Evolutionary conservation across 306 rosid species (phyloP), one percentile per base, ranked within the genome.

Genomic region (Dryas drummondii): DNA sequence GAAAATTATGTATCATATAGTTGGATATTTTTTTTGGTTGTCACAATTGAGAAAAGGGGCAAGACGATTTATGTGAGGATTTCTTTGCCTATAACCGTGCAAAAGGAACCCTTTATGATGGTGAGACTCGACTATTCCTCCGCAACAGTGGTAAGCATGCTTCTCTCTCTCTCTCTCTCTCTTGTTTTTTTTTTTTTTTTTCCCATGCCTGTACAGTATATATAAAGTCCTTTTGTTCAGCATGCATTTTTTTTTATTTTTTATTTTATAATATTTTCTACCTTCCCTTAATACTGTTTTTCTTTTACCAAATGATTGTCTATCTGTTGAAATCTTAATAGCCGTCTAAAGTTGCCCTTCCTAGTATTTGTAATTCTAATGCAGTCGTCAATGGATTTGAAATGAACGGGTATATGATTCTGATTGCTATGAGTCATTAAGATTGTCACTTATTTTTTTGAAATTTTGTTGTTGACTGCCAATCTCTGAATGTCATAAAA

Each of bases 81-180:
- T 94, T 94, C 87, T 94, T 91, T 84, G 94, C 98, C 66, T 88
- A 84, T 74, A 94, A 90, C 77, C 94, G 98, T 52, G 97, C 98
- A 44, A 86, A 88, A 68, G 98, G 98, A 75, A 94, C 97, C 50
- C 98, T 94, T 69, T 94, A 94, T 56, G 98, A 91, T 73, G 97
- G 98, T 68, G 96, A 94, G 86, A 94, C 98, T 79, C 85, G 98
- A 66, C 78, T 94, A 40, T 91, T 94, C 90, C 88, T 94, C 58
- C 91, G 89, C 50, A 47, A 56, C 75, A 82, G 78, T 80, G 96
- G 97, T 91, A 78, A 87, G 77, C 22, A 13, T 42, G 12, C 53
- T 17, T 13, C 44, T 37, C 37, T 53, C 48, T 69, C 7, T 17
- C 41, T 68, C 72, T 68, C 27, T 50, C 32, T 37, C 3, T 37